Evolutionary conservation across 2,329 filamentous ascomycete species (phyloP).

Genomic region (Aureobasidium namibiae): DNA sequence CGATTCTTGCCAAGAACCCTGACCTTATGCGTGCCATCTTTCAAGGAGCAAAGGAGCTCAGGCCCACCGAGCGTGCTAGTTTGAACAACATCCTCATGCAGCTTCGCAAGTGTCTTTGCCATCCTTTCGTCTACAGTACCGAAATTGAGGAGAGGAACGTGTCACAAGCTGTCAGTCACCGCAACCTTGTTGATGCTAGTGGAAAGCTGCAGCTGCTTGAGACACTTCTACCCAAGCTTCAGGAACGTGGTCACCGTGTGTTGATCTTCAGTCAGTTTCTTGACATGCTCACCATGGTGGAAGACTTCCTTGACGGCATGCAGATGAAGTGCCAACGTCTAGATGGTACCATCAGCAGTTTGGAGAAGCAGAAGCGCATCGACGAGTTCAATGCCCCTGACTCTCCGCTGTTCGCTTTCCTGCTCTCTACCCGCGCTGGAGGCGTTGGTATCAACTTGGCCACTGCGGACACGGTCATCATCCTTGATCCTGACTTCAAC

Average conservation of each 20-base stretch:
- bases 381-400: conserved; percentile 84
- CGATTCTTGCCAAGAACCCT: conserved; percentile 84
- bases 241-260: conserved; percentile 78
- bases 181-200: conserved; percentile 84
- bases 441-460: conserved; percentile 97
- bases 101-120: conserved; percentile 85
- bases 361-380: conserved; percentile 90
- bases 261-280: conserved; percentile 96
- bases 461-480: conserved; percentile 95
- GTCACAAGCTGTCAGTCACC: conserved; percentile 54
- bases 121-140: conserved; percentile 88
- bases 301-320: conserved; percentile 79
- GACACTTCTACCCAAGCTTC: conserved; percentile 77
- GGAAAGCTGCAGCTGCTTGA: conserved; percentile 80
- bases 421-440: conserved; percentile 87
- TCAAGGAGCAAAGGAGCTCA: conserved; percentile 44
- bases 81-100: conserved; percentile 95
- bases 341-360: conserved; percentile 70
- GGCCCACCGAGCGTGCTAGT: conserved; percentile 64
- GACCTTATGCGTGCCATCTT: conserved; percentile 84
- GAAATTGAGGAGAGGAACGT: conserved; percentile 77
- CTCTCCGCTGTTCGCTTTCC: conserved; percentile 78
- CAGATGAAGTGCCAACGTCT: conserved; percentile 68
- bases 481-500: conserved; percentile 94
- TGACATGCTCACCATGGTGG: conserved; percentile 74